Evolutionary conservation across 306 rosid species (phyloP), one percentile per base, ranked within the genome.

Genomic region (Hylodesmum podocarpum): DNA sequence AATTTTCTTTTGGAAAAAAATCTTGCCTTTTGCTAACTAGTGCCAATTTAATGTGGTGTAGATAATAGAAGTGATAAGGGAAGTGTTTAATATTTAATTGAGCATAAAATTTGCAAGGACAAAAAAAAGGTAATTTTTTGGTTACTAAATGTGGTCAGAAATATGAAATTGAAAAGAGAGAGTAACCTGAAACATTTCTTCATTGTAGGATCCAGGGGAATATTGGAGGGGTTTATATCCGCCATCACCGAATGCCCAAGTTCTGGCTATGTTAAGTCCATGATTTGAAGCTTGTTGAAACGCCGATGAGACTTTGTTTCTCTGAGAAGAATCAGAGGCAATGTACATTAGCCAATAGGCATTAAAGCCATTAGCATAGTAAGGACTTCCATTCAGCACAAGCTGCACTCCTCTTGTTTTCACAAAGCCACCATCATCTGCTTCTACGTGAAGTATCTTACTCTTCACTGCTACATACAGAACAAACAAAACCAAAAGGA

Each of bases 241-340:
- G 9, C 87, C 99, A 77, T 96, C 99, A n/a, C 88, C 87, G 80
- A 95, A 92, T 73, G 99, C 99, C 99, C 97, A 90, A 67, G 97
- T 86, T 76, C 99, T 90, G 15, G 84, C 93, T 0, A 96, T 82
- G 71, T 84, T 83, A 41, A 92, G 96, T 55, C 94, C 93, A 50
- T 84, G 86, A 39, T 55, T 64, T 24, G 72, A 15, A 47, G 99
- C 99, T 27, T 88, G 80, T 86, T 86, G 86, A 81, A 91, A 91
- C 3, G 91, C 77, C 22, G 94, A 88, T 3, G 97, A 67, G 4
- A 96, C 91, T 27, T 89, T 91, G 85, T 49, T 67, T 83, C 93
- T 89, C 79, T 89, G 93, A 7, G 97, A 90, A 2, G 94, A 84
- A 62, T 96, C 98, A 19, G 98, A 84, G 14, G 93, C 97, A 50